These are phyloP conservation scores for Metarhizium brunneum DNA, from an alignment of 2,329 filamentous ascomycete genomes.

Conservation along the genomic window DNA sequence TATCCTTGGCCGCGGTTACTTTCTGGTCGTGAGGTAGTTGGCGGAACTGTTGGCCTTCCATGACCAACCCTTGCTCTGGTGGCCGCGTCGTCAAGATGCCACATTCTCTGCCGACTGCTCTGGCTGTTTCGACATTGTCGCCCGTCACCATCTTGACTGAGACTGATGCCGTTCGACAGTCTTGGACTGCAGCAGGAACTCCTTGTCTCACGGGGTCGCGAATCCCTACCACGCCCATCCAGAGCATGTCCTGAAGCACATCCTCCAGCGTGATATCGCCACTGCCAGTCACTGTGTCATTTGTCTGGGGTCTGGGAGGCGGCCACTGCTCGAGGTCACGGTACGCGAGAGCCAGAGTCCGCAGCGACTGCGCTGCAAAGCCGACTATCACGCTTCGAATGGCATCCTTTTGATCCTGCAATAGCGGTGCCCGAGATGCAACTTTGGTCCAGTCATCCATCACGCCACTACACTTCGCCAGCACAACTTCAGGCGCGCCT, in stretches of 20 bases:
- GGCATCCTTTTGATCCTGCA: not conserved
- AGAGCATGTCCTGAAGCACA: slow-evolving; percentile 50
- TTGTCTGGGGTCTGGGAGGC: slow-evolving; percentile 52
- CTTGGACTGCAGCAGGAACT: slow-evolving; percentile 45
- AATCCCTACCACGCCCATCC: slow-evolving; percentile 59
- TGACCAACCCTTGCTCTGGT: slow-evolving; percentile 11
- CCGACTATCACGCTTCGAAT: slow-evolving; percentile 36
- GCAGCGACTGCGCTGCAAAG: slow-evolving; percentile 56
- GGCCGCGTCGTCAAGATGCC: slow-evolving; percentile 34
- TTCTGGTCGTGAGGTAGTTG: slow-evolving; percentile 18
- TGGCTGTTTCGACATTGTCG: slow-evolving; percentile 43
- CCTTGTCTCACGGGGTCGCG: slow-evolving; percentile 53
- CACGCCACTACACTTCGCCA: slow-evolving; percentile 26
- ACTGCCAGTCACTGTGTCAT: slow-evolving; percentile 37
- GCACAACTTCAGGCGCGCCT: slow-evolving; percentile 46
- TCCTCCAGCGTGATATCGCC: slow-evolving; percentile 27
- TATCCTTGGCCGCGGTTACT: slow-evolving; percentile 19
- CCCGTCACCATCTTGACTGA: slow-evolving; percentile 52
- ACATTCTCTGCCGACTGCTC: slow-evolving; percentile 42
- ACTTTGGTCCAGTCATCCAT: not conserved
- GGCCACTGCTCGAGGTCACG: slow-evolving; percentile 59
- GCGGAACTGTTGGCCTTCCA: slow-evolving; percentile 1
- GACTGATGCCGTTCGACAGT: slow-evolving; percentile 38
- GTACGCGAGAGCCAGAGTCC: slow-evolving; percentile 66
- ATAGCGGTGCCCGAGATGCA: not conserved